These are phyloP conservation scores for Linum lewisii DNA, from an alignment of 345 rosid species.

Conservation along the genomic window DNA sequence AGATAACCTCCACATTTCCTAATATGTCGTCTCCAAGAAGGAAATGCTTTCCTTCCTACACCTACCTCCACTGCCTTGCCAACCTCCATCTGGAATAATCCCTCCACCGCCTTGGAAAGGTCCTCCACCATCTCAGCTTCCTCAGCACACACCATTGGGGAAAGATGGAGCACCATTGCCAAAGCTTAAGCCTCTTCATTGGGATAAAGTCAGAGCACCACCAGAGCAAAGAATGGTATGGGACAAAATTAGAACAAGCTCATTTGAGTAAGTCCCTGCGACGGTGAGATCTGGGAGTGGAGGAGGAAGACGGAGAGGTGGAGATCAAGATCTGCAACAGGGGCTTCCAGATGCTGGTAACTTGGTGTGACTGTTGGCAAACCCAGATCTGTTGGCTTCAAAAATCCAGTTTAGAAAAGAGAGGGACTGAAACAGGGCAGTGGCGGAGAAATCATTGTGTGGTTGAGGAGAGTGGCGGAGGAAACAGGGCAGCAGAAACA, in stretches of 20 bases:
- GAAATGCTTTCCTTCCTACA: too few relatives aligned
- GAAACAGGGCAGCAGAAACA: too few relatives aligned
- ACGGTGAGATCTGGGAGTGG: neutral
- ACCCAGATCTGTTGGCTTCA: too few relatives aligned
- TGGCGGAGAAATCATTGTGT: too few relatives aligned
- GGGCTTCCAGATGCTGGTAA: neutral
- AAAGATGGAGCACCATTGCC: conserved; percentile 75
- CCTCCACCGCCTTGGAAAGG: conserved; percentile 3
- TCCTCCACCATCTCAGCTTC: conserved; percentile 50
- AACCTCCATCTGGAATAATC: neutral
- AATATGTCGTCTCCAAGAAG: conserved; percentile 21
- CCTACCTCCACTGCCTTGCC: too few relatives aligned
- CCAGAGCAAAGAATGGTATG: conserved; percentile 83
- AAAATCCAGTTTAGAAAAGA: too few relatives aligned
- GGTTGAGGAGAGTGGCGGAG: too few relatives aligned
- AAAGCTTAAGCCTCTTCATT: conserved; percentile 92
- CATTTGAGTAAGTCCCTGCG: conserved; percentile 65
- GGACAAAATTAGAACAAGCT: conserved; percentile 87
- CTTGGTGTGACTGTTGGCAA: neutral
- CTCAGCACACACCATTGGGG: conserved; percentile 30
- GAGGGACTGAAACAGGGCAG: too few relatives aligned
- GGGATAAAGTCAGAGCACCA: conserved; percentile 98
- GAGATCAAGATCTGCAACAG: neutral
- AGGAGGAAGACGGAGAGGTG: neutral
- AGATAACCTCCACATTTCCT: conserved; percentile 13